Evolutionary conservation across 2,329 filamentous ascomycete genomes (phyloP).

Genomic region (Botrytis porri): DNA sequence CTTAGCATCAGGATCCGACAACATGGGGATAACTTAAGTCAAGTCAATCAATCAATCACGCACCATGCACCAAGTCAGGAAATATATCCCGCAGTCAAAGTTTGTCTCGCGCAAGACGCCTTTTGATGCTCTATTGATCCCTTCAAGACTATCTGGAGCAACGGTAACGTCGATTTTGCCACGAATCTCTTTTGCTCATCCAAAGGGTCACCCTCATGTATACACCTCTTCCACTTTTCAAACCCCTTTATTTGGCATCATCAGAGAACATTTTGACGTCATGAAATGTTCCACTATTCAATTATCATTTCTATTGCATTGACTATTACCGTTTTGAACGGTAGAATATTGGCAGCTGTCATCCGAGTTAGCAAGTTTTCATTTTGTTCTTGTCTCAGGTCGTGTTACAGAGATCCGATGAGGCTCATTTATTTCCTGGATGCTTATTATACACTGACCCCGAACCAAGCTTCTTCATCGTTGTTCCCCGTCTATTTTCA

Average conservation of each 20-base stretch:
- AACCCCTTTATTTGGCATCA: neutral
- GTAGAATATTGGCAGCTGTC: neutral
- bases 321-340: neutral
- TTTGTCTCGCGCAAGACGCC: neutral
- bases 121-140: neutral
- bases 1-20: neutral
- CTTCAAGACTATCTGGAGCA: neutral
- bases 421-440: neutral
- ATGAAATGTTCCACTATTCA: neutral
- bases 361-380: neutral
- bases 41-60: neutral
- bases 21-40: neutral
- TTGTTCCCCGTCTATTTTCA: neutral
- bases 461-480: neutral
- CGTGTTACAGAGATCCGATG: constrained; percentile 1
- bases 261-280: neutral
- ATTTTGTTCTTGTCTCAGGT: neutral
- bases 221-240: neutral
- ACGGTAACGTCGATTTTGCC: neutral
- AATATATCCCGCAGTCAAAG: neutral
- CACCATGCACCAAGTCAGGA: no score
- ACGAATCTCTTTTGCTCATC: neutral
- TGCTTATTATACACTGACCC: neutral
- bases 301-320: neutral
- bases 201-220: neutral